Evolutionary conservation across 495 filamentous ascomycete species (phyloP).

Genomic region (Tuber melanosporum): DNA sequence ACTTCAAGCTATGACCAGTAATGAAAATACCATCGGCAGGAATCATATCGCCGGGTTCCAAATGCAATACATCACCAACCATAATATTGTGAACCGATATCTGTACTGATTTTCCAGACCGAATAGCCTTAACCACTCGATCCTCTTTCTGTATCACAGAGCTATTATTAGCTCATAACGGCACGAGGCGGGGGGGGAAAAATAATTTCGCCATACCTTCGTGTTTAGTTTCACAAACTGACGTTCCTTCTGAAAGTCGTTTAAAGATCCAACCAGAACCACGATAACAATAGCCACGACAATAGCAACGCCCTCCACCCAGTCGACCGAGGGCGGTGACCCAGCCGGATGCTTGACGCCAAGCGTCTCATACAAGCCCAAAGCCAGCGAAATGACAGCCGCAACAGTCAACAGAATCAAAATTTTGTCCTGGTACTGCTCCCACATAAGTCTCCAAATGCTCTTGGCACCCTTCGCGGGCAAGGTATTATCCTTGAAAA

Average conservation of each 20-base stretch:
- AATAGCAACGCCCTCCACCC: slow-evolving; percentile 76
- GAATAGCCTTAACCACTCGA: slow-evolving; percentile 66
- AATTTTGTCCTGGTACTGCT: slow-evolving; percentile 81
- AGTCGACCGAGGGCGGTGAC: slow-evolving; percentile 53
- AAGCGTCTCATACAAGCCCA: slow-evolving; percentile 65
- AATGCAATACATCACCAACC: slow-evolving; percentile 65
- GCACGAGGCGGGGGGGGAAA: not conserved
- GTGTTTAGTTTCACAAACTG: slow-evolving; percentile 75
- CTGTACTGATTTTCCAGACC: slow-evolving; percentile 66
- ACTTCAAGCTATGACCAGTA: slow-evolving; percentile 66
- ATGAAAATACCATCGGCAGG: slow-evolving; percentile 72
- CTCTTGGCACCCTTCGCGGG: slow-evolving; percentile 68
- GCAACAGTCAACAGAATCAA: slow-evolving; percentile 67
- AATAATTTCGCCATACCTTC: slow-evolving; percentile 45
- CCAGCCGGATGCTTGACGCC: slow-evolving; percentile 45
- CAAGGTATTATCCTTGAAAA: slow-evolving; percentile 67
- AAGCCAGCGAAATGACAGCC: slow-evolving; percentile 63
- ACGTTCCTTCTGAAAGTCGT: slow-evolving; percentile 72
- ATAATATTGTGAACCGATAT: slow-evolving; percentile 66
- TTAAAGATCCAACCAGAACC: slow-evolving; percentile 64
- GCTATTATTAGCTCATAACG: slow-evolving; percentile 19
- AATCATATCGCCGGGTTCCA: slow-evolving; percentile 69
- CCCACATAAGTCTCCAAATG: slow-evolving; percentile 70
- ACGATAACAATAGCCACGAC: slow-evolving; percentile 70
- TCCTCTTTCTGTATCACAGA: slow-evolving; percentile 57